A percentile compares a stretch with the other conserved stretches of the same genome.
These are phyloP conservation scores for Epichloe scottii DNA, from an alignment of 2,329 filamentous ascomycete genomes.

Conservation along the genomic window DNA sequence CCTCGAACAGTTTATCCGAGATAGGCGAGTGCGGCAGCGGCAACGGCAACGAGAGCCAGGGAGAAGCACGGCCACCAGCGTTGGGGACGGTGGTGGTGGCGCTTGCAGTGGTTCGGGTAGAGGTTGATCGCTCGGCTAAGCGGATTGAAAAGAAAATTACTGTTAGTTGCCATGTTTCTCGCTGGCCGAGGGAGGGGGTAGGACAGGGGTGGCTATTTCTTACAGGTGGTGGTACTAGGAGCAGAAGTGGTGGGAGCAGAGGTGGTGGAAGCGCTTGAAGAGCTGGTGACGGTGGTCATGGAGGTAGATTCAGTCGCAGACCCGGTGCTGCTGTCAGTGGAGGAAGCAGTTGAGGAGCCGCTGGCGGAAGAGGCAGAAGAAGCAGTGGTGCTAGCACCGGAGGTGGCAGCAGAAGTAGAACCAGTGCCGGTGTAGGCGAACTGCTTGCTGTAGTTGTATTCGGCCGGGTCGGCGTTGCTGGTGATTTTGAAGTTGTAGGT, in stretches of 20 bases:
- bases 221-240: slow-evolving; percentile 8
- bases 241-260: slow-evolving; percentile 1
- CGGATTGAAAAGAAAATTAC: too few relatives aligned
- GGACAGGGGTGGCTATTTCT: neutral
- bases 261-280: neutral
- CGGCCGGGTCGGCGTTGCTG: slow-evolving; percentile 12
- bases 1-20: slow-evolving; percentile 13
- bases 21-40: slow-evolving; percentile 21
- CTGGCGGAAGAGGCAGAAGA: slow-evolving; percentile 3
- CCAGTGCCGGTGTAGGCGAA: slow-evolving; percentile 18
- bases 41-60: slow-evolving; percentile 22
- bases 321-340: slow-evolving; percentile 4
- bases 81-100: slow-evolving; percentile 16
- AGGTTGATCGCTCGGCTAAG: slow-evolving; percentile 2
- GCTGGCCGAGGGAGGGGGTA: neutral
- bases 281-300: slow-evolving; percentile 4
- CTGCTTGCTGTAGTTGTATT: slow-evolving; percentile 21
- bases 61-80: slow-evolving; percentile 18
- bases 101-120: slow-evolving; percentile 1
- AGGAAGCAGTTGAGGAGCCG: slow-evolving; percentile 4
- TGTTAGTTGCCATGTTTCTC: neutral
- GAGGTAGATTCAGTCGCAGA: slow-evolving; percentile 4
- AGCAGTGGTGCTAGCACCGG: slow-evolving; percentile 5
- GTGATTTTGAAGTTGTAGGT: slow-evolving; percentile 24
- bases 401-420: slow-evolving; percentile 4